Evolutionary conservation across 1,284 basidiomycete species (phyloP), one percentile per base, ranked within the genome.

Genomic region (Moniliophthora roreri): DNA sequence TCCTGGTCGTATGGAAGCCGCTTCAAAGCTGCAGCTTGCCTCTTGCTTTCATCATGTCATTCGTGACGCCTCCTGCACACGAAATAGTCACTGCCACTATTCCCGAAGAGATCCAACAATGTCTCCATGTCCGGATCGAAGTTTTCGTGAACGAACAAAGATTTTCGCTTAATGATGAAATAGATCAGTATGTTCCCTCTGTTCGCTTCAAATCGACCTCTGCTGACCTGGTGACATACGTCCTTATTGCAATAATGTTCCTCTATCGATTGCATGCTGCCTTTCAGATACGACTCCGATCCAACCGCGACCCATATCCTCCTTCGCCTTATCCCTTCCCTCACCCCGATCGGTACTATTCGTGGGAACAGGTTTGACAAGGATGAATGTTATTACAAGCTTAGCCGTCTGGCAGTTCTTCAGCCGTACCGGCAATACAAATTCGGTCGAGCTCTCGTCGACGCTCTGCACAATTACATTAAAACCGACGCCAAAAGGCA

Each of bases 121-220:
- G 87, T 65, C 79, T 77, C 66, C 70, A 78, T 59, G 72, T 90
- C 61, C 80, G 86, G 63, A 79, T 83, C 60, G 74, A 76, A 36
- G 88, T 91, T 51, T 92, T 91, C 69, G 73, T 79, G 61, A 67
- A 72, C 61, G 87, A 89, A 66, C 87, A 89, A 71, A 73, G 75
- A 38, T 92, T 91, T 62, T 77, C 87, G 51, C 68, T 85, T 26
- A 86, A 89, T 42, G 74, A 71, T 8, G 89, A 92, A 67, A 75
- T 87, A 58, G 89, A 91, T 68, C 74, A 80, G 89, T 87, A 60
- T 63, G 83, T 76, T 39, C 52, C n/a, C n/a, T 55, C 53, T 39
- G 26, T 47, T 52, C 52, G 54, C 24, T 18, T 38, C 38, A 50
- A 35, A 46, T 28, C 42, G 46, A 4, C 18, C 21, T 42, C 52